Evolutionary conservation across 139 green algal genomes (phyloP).

Genomic region (Chloropicon primus): DNA sequence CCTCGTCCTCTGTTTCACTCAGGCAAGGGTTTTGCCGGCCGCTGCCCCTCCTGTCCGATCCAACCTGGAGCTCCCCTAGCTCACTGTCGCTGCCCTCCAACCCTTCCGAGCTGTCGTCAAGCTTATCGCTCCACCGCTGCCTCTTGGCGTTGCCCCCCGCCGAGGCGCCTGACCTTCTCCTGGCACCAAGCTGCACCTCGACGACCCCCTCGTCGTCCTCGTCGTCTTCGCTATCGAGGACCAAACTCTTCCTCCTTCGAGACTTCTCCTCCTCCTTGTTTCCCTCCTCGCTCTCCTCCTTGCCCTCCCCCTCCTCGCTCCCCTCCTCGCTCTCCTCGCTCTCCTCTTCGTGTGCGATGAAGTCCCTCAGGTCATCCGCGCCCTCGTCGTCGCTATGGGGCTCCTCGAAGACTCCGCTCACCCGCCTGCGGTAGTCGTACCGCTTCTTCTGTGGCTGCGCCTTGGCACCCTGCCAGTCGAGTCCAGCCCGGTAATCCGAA

Average conservation of each 20-base stretch:
- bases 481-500: not conserved
- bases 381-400: not conserved
- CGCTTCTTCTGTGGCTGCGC: not conserved
- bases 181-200: too few relatives aligned
- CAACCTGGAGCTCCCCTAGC: too few relatives aligned
- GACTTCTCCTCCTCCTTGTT: not conserved
- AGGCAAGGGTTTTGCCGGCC: too few relatives aligned
- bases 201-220: not conserved
- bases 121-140: not conserved
- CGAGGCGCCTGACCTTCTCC: not conserved
- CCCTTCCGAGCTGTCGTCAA: too few relatives aligned
- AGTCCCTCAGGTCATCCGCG: not conserved
- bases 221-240: not conserved
- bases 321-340: not conserved
- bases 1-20: too few relatives aligned
- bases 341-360: not conserved
- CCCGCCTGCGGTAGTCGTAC: not conserved
- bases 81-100: too few relatives aligned
- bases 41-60: too few relatives aligned
- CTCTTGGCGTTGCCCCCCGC: not conserved
- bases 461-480: not conserved
- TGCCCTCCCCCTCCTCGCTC: not conserved
- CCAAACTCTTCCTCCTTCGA: too few relatives aligned
- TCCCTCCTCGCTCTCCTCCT: not conserved
- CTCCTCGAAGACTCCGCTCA: not conserved